A percentile compares a stretch with the other conserved stretches of the same genome.
Evolutionary conservation across 345 rosid species (phyloP).

Genomic region (Bruguiera gymnorhiza): DNA sequence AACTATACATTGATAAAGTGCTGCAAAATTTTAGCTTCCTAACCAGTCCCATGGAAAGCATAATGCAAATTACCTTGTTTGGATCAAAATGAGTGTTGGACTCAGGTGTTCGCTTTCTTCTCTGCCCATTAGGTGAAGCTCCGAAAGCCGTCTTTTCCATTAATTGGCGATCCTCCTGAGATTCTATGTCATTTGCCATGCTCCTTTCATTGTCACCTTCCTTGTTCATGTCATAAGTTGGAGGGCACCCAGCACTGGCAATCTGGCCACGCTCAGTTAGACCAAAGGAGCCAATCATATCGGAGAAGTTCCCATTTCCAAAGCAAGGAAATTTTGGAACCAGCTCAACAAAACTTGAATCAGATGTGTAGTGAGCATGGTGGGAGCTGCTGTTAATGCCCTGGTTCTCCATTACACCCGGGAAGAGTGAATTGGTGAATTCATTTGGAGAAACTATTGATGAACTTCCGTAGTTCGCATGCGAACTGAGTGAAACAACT

Average conservation of each 20-base stretch:
- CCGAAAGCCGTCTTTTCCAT: slow-evolving; percentile 46
- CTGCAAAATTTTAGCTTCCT: neutral
- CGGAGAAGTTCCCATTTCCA: slow-evolving; percentile 61
- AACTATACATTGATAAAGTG: neutral
- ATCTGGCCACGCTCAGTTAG: slow-evolving; percentile 38
- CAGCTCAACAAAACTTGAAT: slow-evolving; percentile 50
- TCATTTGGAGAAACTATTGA: slow-evolving; percentile 51
- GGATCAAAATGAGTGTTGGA: slow-evolving; percentile 38
- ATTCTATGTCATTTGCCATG: slow-evolving; percentile 33
- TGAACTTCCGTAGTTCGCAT: slow-evolving; percentile 46
- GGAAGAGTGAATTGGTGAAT: slow-evolving; percentile 50
- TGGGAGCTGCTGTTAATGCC: slow-evolving; percentile 44
- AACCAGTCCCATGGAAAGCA: neutral
- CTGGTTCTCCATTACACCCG: slow-evolving; percentile 53
- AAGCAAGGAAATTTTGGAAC: slow-evolving; percentile 50
- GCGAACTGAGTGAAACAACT: slow-evolving; percentile 42
- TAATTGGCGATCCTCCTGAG: slow-evolving; percentile 45
- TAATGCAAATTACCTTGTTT: slow-evolving; percentile 49
- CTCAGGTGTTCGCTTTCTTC: slow-evolving; percentile 50
- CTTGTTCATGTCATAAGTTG: slow-evolving; percentile 37
- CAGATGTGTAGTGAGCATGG: slow-evolving; percentile 54
- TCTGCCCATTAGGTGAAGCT: slow-evolving; percentile 50
- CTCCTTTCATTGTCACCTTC: slow-evolving; percentile 41
- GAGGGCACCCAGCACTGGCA: slow-evolving; percentile 29
- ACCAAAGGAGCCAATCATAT: slow-evolving; percentile 48